Evolutionary conservation across 2,329 filamentous ascomycete species (phyloP).

Genomic region (Penicillium olsonii): DNA sequence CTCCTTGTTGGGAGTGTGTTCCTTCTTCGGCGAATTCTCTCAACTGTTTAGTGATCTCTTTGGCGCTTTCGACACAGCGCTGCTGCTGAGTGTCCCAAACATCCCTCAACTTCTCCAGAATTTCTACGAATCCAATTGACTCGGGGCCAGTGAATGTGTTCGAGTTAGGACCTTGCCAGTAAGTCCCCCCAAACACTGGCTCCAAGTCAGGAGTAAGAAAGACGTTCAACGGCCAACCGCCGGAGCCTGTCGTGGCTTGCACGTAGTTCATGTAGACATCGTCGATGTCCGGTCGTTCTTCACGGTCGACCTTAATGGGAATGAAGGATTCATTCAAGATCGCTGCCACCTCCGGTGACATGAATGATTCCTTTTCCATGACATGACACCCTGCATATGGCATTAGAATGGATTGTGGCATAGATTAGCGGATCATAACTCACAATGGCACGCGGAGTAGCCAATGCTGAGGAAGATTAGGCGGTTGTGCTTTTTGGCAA

Average conservation of each 20-base stretch:
- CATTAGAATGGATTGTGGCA: slow-evolving; percentile 16
- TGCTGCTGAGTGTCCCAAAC: slow-evolving; percentile 82
- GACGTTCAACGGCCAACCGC: slow-evolving; percentile 95
- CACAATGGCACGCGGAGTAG: slow-evolving; percentile 94
- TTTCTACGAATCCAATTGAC: slow-evolving; percentile 77
- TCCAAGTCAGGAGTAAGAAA: slow-evolving; percentile 92
- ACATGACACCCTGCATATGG: slow-evolving; percentile 71
- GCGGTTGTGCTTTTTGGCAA: slow-evolving; percentile 80
- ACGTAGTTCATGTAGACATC: slow-evolving; percentile 98
- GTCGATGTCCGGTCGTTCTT: slow-evolving; percentile 91
- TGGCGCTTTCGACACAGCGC: slow-evolving; percentile 79
- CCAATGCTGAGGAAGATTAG: slow-evolving; percentile 93
- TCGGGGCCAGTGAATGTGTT: slow-evolving; percentile 51
- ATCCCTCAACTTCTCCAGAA: slow-evolving; percentile 73
- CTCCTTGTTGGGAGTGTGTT: slow-evolving; percentile 53
- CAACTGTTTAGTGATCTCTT: slow-evolving; percentile 77
- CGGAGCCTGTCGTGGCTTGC: slow-evolving; percentile 84
- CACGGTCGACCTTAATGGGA: slow-evolving; percentile 88
- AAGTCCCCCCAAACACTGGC: slow-evolving; percentile 93
- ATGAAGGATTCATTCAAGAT: slow-evolving; percentile 86
- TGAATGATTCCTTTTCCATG: slow-evolving; percentile 90
- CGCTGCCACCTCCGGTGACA: slow-evolving; percentile 74
- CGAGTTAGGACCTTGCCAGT: slow-evolving; percentile 82
- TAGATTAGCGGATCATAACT: slow-evolving; percentile 34
- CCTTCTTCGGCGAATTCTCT: slow-evolving; percentile 88